Base-by-base conservation (phyloP, 139 green algal species). In the Edaphochlamys debaryana region DNA sequence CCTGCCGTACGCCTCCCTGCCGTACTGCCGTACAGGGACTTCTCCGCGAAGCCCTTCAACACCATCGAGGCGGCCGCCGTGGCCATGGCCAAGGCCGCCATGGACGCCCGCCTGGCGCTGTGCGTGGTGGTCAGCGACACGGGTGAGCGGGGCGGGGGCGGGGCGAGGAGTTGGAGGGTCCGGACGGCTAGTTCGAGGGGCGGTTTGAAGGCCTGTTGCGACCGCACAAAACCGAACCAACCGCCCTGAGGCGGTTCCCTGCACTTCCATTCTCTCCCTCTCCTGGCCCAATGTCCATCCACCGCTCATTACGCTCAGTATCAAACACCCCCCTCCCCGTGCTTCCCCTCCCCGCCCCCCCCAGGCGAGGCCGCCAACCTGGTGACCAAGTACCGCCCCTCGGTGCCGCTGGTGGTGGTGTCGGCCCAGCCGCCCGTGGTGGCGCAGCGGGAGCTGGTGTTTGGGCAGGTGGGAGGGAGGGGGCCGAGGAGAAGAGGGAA, bases 31-130 rank as follows among this genome's bases (percentile, higher is more conserved):
- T n/a, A 63, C 66, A 84, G 78, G 42, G 85, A 90, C 73, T 79
- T 90, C 56, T 85, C 81, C 38, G 72, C 86, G 37, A 92, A 92
- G 87, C 91, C 91, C 27, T 92, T 94, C 83, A 89, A 80, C 69
- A 91, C 89, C 27, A 58, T 90, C 20, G 87, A 93, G 82, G 85
- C 85, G 9, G 75, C 87, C 3, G 87, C 87, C 1, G 74, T 89
- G 52, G 75, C 85, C 8, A 34, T 91, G 58, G 86, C 86, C 17
- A 63, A 87, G 63, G 67, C 81, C 4, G 80, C 69, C 63, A 82
- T 87, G 45, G 86, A 93, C 67, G 66, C 75, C 54, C 34, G 69
- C 42, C 63, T 93, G 22, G 78, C 45, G 34, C 64, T 92, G 73
- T 85, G 76, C 29, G 48, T 92, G 15, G 88, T 92, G 30, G 64